phyloP scores from a whole-genome alignment of 2,329 filamentous ascomycete genomes.

The Colletotrichum incanum region DNA sequence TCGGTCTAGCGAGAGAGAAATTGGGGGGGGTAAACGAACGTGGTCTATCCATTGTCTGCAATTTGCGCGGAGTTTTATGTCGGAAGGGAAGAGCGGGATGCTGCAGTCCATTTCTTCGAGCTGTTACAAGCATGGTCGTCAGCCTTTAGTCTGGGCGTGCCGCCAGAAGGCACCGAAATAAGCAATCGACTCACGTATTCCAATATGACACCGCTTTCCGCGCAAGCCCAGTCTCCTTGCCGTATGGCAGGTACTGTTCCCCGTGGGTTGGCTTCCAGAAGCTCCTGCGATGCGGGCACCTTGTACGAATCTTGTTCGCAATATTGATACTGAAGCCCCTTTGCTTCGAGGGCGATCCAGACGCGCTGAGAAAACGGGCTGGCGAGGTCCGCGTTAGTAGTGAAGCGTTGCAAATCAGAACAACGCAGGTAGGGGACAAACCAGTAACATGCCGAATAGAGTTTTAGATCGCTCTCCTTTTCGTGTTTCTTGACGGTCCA shows the following conservation, averaged over 20 bases:
- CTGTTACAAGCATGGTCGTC: conserved; percentile 52
- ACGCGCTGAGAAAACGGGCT: conserved; percentile 90
- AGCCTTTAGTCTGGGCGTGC: neutral
- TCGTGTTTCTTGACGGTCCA: conserved; percentile 79
- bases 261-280: conserved; percentile 83
- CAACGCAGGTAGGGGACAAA: conserved; percentile 56
- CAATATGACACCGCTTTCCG: conserved; percentile 86
- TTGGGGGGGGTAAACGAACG: conserved; percentile 61
- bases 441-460: conserved; percentile 91
- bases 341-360: conserved; percentile 90
- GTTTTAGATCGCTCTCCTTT: conserved; percentile 79
- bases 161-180: neutral
- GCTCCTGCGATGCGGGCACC: conserved; percentile 68
- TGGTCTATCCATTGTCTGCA: conserved; percentile 87
- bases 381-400: conserved; percentile 68
- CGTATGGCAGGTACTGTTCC: conserved; percentile 83
- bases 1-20: neutral
- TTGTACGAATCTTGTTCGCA: conserved; percentile 87
- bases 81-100: conserved; percentile 74
- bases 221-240: conserved; percentile 85
- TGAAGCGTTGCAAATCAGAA: conserved; percentile 61
- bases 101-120: conserved; percentile 81
- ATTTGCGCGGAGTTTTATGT: conserved; percentile 78
- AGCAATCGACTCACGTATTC: conserved; percentile 77
- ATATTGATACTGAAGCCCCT: conserved; percentile 86